Base-by-base conservation (phyloP, 306 rosid genomes). In the Hylodesmum podocarpum region DNA sequence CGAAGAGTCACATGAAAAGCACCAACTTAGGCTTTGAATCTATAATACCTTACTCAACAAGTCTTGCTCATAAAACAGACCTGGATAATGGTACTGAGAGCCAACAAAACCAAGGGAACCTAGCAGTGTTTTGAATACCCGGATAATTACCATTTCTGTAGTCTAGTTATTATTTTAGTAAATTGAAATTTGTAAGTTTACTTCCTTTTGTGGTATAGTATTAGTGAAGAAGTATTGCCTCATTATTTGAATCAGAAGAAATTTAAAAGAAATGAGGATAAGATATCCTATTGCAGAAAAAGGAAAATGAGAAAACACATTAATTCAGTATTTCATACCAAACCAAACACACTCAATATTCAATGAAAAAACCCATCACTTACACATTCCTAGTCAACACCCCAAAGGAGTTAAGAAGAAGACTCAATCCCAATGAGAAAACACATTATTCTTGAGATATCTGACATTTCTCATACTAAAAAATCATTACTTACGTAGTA, bases 51-150 rank as follows among this genome's bases (percentile, higher is more conserved):
- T 5, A 11, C 19, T 13, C 1, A 4, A 25, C 1, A 2, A 21
- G 31, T 53, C 44, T 54, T 28, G 81, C 66, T 10, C n/a, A 21
- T 66, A 11, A 59, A 41, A 47, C n/a, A n/a, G 74, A 46, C 43
- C 61, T 40, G 19, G 41, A 57, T 16, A 16, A 14, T 58, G 29
- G 31, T n/a, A n/a, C n/a, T n/a, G 27, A 47, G 21, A 18, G 5
- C 8, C 21, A 54, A 21, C 22, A n/a, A 5, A 34, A 39, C 27
- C 33, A 70, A 51, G 34, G 76, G 19, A 27, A 53, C 66, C 47
- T 11, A 14, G 65, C 11, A 36, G 33, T 36, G 46, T 37, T n/a
- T n/a, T 14, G 22, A 25, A 72, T 31, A 50, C 43, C 41, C 24
- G 40, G 43, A 54, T 53, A 44, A 41, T 75, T 29, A 66, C 66